Conservation (phyloP, 116 monocot genomes). For the Iris pallida region DNA sequence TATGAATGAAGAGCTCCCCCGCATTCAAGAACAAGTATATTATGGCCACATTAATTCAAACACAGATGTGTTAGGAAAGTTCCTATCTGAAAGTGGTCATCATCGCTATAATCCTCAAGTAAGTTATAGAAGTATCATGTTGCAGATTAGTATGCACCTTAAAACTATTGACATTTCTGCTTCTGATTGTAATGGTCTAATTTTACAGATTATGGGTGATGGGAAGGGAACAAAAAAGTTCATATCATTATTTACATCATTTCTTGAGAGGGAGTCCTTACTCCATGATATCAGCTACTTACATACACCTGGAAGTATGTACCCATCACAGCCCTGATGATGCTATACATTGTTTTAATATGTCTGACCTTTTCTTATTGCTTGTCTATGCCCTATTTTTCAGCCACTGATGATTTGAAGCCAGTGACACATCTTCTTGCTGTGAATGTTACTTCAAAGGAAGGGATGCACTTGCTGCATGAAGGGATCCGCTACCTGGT, state of each 20-base stretch:
- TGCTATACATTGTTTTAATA: neutral
- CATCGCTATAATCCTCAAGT: constrained; percentile 80
- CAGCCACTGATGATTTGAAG: constrained; percentile 85
- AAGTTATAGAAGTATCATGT: constrained; percentile 9
- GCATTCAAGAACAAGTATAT: constrained; percentile 92
- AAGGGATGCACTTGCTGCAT: constrained; percentile 63
- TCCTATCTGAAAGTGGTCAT: constrained; percentile 76
- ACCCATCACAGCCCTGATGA: neutral
- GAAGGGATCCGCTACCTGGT: constrained; percentile 85
- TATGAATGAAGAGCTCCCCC: constrained; percentile 86
- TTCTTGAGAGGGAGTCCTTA: constrained; percentile 47
- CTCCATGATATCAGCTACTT: constrained; percentile 70
- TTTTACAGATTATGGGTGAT: constrained; percentile 58
- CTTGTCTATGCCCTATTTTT: constrained; percentile 12
- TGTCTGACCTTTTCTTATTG: neutral
- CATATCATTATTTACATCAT: constrained; percentile 53
- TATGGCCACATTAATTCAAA: constrained; percentile 76
- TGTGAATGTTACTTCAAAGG: constrained; percentile 60
- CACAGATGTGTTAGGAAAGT: constrained; percentile 83
- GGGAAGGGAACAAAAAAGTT: constrained; percentile 56
- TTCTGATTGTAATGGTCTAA: neutral
- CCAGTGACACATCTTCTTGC: constrained; percentile 89
- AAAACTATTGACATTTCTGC: neutral
- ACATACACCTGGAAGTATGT: constrained; percentile 66
- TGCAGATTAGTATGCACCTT: neutral